Evolutionary conservation across 768 basidiomycete species (phyloP).

Genomic region (Tylopilus rubrobrunneus): DNA sequence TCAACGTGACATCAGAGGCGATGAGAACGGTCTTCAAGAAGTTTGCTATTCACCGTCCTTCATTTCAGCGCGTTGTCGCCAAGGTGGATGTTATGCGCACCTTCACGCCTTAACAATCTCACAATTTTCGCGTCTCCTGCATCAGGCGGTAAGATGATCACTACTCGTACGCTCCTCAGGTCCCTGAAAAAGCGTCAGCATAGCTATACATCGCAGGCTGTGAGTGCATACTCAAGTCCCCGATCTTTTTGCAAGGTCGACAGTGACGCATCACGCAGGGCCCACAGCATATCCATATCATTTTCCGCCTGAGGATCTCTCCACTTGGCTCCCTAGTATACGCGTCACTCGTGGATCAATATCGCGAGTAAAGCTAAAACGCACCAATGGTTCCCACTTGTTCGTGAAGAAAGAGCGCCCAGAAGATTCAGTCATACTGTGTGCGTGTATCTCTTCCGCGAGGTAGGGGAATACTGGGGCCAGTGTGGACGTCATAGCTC

Average conservation of each 20-base stretch:
- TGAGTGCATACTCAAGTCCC: slow-evolving; percentile 60
- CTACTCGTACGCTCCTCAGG: slow-evolving; percentile 69
- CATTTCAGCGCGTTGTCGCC: background rate
- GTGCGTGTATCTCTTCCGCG: too few relatives aligned
- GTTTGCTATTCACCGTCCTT: slow-evolving; percentile 39
- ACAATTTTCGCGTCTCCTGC: slow-evolving; percentile 27
- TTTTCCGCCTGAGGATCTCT: slow-evolving; percentile 49
- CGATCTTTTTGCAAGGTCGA: slow-evolving; percentile 74
- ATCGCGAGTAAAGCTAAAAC: slow-evolving; percentile 18
- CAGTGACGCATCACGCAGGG: slow-evolving; percentile 58
- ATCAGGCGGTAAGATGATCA: slow-evolving; percentile 49
- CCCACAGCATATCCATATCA: slow-evolving; percentile 63
- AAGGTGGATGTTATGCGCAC: slow-evolving; percentile 11
- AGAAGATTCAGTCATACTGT: slow-evolving; percentile 9
- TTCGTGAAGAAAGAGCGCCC: slow-evolving; percentile 62
- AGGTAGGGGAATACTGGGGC: too few relatives aligned
- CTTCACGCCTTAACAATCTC: slow-evolving; percentile 44
- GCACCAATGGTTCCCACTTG: slow-evolving; percentile 65
- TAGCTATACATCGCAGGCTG: background rate
- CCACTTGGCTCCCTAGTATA: slow-evolving; percentile 42
- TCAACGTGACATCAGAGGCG: slow-evolving; percentile 64
- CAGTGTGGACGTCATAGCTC: too few relatives aligned
- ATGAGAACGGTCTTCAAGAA: slow-evolving; percentile 75
- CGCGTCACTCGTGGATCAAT: background rate
- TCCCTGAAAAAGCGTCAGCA: slow-evolving; percentile 38